Conservation (phyloP, 2,329 filamentous ascomycete genomes). For the Dothistroma pini region DNA sequence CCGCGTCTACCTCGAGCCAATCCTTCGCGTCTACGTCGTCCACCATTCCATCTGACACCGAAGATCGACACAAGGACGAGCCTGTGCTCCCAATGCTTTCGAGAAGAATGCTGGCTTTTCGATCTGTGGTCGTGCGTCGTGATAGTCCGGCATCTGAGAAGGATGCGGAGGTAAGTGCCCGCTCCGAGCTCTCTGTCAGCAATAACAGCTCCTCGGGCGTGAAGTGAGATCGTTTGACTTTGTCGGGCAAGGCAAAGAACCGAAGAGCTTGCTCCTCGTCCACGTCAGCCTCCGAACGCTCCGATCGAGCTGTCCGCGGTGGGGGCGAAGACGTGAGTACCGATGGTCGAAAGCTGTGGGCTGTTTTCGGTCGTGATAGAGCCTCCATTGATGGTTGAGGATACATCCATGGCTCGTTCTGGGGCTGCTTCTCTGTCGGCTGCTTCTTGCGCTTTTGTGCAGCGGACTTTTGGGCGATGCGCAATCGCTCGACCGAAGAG, state of each 20-base stretch:
- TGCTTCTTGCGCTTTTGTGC: constrained; percentile 31
- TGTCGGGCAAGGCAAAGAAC: constrained; percentile 67
- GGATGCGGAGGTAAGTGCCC: constrained; percentile 21
- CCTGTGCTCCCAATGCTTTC: constrained; percentile 11
- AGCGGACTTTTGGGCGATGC: constrained; percentile 55
- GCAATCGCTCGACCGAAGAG: constrained; percentile 66
- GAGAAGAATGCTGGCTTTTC: not conserved
- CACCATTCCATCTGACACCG: constrained; percentile 8
- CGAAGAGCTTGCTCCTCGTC: constrained; percentile 43
- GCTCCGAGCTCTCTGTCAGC: constrained; percentile 53
- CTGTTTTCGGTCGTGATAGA: constrained; percentile 23
- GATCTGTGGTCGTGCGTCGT: constrained; percentile 6
- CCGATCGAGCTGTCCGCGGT: constrained; percentile 4
- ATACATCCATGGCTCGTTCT: constrained; percentile 18
- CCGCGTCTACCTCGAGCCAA: constrained; percentile 16
- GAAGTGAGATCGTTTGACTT: constrained; percentile 67
- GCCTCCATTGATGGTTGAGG: constrained; percentile 31
- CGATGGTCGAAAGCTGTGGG: constrained; percentile 13
- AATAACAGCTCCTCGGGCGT: constrained; percentile 67
- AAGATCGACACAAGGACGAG: constrained; percentile 13
- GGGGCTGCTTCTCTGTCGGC: not conserved
- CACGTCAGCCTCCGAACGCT: constrained; percentile 28
- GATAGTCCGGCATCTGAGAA: constrained; percentile 6
- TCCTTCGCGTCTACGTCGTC: constrained; percentile 17
- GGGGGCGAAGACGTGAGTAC: constrained; percentile 3